phyloP scores from a whole-genome alignment of 192 early-diverging fungal genomes.

The Umbelopsis sp. region DNA sequence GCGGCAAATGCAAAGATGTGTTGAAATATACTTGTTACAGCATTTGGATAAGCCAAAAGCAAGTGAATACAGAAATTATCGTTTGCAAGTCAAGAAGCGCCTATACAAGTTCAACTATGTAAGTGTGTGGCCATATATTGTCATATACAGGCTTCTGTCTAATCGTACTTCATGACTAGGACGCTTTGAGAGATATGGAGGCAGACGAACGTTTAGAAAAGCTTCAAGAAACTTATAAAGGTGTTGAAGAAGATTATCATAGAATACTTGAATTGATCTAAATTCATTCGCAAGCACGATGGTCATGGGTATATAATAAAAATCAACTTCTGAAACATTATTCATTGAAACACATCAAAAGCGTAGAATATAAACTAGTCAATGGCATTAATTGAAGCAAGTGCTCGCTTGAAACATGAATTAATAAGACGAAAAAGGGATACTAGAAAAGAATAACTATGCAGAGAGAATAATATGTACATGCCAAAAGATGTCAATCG shows the following conservation, averaged over 20 bases:
- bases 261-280: conserved; percentile 53
- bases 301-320: no score
- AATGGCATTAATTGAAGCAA: no score
- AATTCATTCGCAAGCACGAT: background rate
- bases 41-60: conserved; percentile 58
- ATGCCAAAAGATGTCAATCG: background rate
- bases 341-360: no score
- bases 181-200: conserved; percentile 67
- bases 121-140: conserved; percentile 13
- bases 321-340: no score
- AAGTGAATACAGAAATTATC: conserved; percentile 55
- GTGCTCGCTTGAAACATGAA: background rate
- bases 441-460: background rate
- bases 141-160: conserved; percentile 3
- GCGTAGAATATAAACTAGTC: no score
- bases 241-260: conserved; percentile 80
- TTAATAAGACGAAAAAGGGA: background rate
- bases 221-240: conserved; percentile 74
- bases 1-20: conserved; percentile 80
- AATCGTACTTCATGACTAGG: conserved; percentile 43
- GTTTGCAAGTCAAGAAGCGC: conserved; percentile 83
- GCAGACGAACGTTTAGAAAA: conserved; percentile 68
- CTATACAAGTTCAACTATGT: conserved; percentile 80
- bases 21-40: conserved; percentile 77
- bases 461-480: background rate